phyloP scores from a whole-genome alignment of 805 yeast species.

The Candida suzukii region DNA sequence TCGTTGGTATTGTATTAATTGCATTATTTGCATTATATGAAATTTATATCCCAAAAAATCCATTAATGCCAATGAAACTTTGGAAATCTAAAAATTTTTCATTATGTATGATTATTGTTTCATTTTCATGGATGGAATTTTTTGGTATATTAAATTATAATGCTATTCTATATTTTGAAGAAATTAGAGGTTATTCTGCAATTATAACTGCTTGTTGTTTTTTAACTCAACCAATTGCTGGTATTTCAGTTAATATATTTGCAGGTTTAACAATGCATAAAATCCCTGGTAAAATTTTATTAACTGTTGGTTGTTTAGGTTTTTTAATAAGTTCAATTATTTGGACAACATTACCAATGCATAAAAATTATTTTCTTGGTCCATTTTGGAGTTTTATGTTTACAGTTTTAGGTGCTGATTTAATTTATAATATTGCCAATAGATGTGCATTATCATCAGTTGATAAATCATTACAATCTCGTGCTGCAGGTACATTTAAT shows the following conservation, averaged over 20 bases:
- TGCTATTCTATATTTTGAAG: conserved; percentile 36
- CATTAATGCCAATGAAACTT: conserved; percentile 40
- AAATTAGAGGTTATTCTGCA: conserved; percentile 28
- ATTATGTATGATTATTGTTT: conserved; percentile 29
- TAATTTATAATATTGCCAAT: conserved; percentile 38
- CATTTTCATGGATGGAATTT: conserved; percentile 36
- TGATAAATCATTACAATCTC: conserved; percentile 29
- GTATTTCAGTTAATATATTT: conserved; percentile 34
- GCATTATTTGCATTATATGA: conserved; percentile 31
- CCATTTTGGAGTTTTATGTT: conserved; percentile 37
- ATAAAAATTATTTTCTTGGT: conserved; percentile 34
- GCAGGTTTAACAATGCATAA: conserved; percentile 40
- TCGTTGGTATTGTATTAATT: conserved; percentile 31
- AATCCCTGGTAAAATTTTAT: conserved; percentile 32
- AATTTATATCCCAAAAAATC: conserved; percentile 28
- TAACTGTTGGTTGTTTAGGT: conserved; percentile 28
- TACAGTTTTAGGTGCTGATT: conserved; percentile 40
- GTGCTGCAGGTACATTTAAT: conserved; percentile 44
- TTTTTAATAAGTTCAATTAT: conserved; percentile 30
- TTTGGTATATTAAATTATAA: conserved; percentile 33
- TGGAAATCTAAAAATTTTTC: conserved; percentile 34
- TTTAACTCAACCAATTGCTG: conserved; percentile 36
- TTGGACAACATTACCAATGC: conserved; percentile 33
- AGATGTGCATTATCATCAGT: conserved; percentile 36
- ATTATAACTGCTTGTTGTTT: conserved; percentile 37